Conservation (phyloP, 2,329 filamentous ascomycete genomes). For the Talaromyces sp. region DNA sequence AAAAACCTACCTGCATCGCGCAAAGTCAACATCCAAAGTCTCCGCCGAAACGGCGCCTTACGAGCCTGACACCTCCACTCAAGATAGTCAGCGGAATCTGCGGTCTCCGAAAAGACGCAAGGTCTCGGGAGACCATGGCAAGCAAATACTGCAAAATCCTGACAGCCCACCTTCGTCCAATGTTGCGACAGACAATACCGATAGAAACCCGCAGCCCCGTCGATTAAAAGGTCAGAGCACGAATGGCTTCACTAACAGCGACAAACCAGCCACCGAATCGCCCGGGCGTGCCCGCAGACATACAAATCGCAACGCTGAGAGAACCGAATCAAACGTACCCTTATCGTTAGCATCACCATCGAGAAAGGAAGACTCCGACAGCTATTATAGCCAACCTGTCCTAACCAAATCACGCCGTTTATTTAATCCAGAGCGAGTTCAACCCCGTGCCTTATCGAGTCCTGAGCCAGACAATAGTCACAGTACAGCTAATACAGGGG, state of each 20-base stretch:
- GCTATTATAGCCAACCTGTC: neutral
- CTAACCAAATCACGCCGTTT: neutral
- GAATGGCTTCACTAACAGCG: neutral
- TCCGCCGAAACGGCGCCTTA: conserved; percentile 11
- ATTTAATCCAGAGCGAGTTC: neutral
- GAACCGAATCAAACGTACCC: neutral
- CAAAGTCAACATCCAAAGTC: neutral
- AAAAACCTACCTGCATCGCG: neutral
- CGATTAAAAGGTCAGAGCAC: neutral
- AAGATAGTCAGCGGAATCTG: conserved; percentile 16
- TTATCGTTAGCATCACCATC: neutral
- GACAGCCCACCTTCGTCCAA: neutral
- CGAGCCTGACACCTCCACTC: conserved; percentile 25
- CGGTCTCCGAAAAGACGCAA: conserved; percentile 19
- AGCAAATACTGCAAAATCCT: neutral
- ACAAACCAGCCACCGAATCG: neutral
- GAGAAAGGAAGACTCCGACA: neutral
- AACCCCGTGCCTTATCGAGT: neutral
- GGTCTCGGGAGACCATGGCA: conserved; percentile 7
- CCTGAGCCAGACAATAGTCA: neutral
- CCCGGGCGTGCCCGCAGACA: neutral
- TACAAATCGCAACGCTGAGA: neutral
- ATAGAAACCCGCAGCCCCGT: neutral
- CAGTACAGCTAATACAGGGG: neutral
- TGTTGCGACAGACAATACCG: neutral